Conservation (phyloP, 495 filamentous ascomycete genomes). For the Lichenothelia convexa region DNA sequence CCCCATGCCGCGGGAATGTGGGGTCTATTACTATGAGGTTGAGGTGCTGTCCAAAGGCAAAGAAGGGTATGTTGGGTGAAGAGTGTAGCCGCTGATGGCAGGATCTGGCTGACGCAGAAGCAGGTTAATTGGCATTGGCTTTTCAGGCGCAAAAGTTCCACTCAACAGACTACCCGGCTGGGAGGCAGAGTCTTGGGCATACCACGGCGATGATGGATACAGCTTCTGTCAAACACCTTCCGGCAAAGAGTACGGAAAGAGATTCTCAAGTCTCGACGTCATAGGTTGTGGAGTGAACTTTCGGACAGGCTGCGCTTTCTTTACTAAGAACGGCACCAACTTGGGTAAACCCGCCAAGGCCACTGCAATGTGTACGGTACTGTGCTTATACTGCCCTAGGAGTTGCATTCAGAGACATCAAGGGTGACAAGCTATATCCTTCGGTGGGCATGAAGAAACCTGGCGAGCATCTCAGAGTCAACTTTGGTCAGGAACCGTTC, state of each 20-base stretch:
- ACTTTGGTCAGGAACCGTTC: slow-evolving; percentile 85
- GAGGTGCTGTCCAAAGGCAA: slow-evolving; percentile 67
- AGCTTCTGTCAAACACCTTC: slow-evolving; percentile 57
- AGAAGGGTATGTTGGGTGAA: slow-evolving; percentile 45
- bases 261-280: slow-evolving; percentile 56
- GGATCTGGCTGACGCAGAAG: slow-evolving; percentile 11
- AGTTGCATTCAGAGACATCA: slow-evolving; percentile 64
- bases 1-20: slow-evolving; percentile 78
- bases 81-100: background rate
- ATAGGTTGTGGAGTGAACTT: slow-evolving; percentile 94
- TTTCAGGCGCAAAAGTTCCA: slow-evolving; percentile 54
- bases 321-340: slow-evolving; percentile 78
- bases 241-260: slow-evolving; percentile 60
- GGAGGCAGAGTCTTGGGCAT: slow-evolving; percentile 94
- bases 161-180: slow-evolving; percentile 79
- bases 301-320: slow-evolving; percentile 68
- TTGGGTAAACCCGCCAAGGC: slow-evolving; percentile 40
- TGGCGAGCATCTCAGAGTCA: slow-evolving; percentile 64
- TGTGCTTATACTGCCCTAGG: slow-evolving; percentile 28
- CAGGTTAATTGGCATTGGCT: slow-evolving; percentile 72
- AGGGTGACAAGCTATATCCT: slow-evolving; percentile 54
- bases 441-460: slow-evolving; percentile 87
- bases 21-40: slow-evolving; percentile 93
- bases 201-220: slow-evolving; percentile 91
- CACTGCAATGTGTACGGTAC: too few species aligned